Conservation (phyloP, 1,139 yeast species). For the Saccharomyces hybrid region DNA sequence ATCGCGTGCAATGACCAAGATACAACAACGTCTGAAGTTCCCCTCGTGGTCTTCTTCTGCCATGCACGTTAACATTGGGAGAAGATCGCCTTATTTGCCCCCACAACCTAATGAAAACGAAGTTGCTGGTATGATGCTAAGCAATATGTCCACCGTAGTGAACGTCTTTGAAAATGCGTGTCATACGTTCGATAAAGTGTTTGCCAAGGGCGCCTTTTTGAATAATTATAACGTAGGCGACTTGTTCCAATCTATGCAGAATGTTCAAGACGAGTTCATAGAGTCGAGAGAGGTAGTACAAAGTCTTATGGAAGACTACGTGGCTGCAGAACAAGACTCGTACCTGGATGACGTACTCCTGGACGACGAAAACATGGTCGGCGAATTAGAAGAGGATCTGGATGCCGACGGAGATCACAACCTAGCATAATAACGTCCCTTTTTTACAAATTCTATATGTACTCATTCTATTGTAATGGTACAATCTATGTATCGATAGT, state of each 20-base stretch:
- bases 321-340: slow-evolving; percentile 45
- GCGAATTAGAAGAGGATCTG: slow-evolving; percentile 30
- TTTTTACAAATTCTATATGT: background rate
- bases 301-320: slow-evolving; percentile 65
- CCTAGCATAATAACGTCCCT: background rate
- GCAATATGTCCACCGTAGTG: slow-evolving; percentile 71
- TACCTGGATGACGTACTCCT: slow-evolving; percentile 39
- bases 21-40: slow-evolving; percentile 70
- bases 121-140: slow-evolving; percentile 66
- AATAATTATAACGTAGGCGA: slow-evolving; percentile 59
- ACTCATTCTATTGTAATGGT: background rate
- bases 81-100: slow-evolving; percentile 53
- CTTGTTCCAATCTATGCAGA: slow-evolving; percentile 37
- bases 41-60: slow-evolving; percentile 85
- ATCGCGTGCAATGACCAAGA: slow-evolving; percentile 68
- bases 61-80: slow-evolving; percentile 70
- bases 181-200: slow-evolving; percentile 71
- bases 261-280: slow-evolving; percentile 67
- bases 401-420: slow-evolving; percentile 18
- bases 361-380: slow-evolving; percentile 31
- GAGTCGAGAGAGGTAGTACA: slow-evolving; percentile 72
- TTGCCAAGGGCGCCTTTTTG: slow-evolving; percentile 74
- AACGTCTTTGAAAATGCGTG: slow-evolving; percentile 59
- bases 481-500: background rate
- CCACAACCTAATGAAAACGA: slow-evolving; percentile 22